Conservation (phyloP, 176 grass and related monocot genomes). For the Puya raimondii region DNA sequence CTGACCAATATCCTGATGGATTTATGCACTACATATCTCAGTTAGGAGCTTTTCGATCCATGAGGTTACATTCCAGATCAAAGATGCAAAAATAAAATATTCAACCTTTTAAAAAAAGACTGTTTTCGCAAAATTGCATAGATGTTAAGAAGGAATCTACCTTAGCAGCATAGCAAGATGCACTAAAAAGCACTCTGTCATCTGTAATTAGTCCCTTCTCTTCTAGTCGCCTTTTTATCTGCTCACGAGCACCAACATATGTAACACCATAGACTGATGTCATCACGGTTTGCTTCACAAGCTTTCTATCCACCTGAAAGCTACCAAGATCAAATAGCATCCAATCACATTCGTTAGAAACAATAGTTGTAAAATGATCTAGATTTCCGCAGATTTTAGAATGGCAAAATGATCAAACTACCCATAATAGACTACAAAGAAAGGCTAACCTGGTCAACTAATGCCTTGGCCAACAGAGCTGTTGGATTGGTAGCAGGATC, state of each 20-base stretch:
- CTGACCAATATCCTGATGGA: too few species aligned
- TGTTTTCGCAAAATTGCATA: background rate
- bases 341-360: constrained; percentile 34
- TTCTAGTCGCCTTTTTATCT: constrained; percentile 75
- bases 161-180: constrained; percentile 77
- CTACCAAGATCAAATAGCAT: constrained; percentile 37
- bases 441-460: constrained; percentile 81
- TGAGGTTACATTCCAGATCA: too few species aligned
- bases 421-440: background rate
- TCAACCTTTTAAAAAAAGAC: too few species aligned
- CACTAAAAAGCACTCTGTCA: constrained; percentile 55
- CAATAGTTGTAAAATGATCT: constrained; percentile 17
- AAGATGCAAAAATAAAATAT: too few species aligned
- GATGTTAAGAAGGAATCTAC: constrained; percentile 19
- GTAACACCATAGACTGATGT: constrained; percentile 99
- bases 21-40: too few species aligned
- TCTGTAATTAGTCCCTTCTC: constrained; percentile 87
- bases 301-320: constrained; percentile 95
- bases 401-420: background rate
- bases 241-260: constrained; percentile 82
- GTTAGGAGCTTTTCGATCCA: too few species aligned
- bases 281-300: constrained; percentile 99
- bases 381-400: background rate
- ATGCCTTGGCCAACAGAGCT: constrained; percentile 67
- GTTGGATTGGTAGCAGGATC: constrained; percentile 49